Base-by-base conservation (phyloP, 2,329 filamentous ascomycete species). In the Pseudogymnoascus sp. region DNA sequence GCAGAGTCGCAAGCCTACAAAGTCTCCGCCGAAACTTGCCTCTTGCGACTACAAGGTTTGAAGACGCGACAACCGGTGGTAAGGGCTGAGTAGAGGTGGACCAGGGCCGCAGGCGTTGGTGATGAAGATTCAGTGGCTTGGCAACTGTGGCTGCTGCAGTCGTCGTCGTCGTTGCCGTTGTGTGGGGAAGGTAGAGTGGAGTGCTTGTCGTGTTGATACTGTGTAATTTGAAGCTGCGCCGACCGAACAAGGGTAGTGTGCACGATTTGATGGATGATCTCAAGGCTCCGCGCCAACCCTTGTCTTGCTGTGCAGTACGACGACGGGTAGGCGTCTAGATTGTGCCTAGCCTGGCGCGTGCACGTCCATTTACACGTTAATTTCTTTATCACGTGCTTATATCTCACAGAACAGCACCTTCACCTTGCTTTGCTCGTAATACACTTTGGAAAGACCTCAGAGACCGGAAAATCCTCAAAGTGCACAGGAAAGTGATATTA, bases 211-310 rank as follows among this genome's bases (percentile, higher is more conserved):
- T 55, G 48, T 55, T 55, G 48, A 55, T 55, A 55, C 35, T 29
- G 48, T 55, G 44, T 48, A 55, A 55, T 33, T 21, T 33, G 48
- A 55, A 35, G 48, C 48, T 55, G 48, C 48, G 48, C 48, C 48
- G 48, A 55, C 48, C 17, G 48, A 55, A 55, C 48, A 55, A 55
- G 48, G 48, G 29, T 55, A 17, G 9, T 42, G 44, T 51, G 15
- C 29, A 55, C 48, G 48, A 55, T 55, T 55, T 55, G 48, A 55
- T 55, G 48, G 48, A 17, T 55, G 48, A 55, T 55, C 48, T 55
- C 27, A 33, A 33, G 48, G 48, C 29, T 55, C n/a, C 48, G 48
- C 9, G 29, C 27, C 31, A 33, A 55, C 48, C 48, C 48, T 55
- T 55, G 48, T 55, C 48, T 55, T 13, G 29, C 21, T 55, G 48